Conservation (phyloP, 2,329 filamentous ascomycete genomes). For the Xylariaceae sp. region DNA sequence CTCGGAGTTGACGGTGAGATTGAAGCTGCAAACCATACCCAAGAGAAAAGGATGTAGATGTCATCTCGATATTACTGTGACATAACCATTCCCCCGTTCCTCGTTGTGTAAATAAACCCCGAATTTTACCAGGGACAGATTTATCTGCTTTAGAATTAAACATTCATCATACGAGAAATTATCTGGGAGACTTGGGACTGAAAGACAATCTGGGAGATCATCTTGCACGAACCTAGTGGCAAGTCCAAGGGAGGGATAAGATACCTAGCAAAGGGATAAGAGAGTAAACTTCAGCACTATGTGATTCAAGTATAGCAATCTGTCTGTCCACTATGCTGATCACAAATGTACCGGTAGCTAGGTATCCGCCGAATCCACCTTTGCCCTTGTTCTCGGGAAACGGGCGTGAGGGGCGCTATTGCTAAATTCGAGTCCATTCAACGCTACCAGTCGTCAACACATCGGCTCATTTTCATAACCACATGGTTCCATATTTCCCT, state of each 20-base stretch:
- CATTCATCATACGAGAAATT: background rate
- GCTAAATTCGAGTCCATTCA: background rate
- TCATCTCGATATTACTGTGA: background rate
- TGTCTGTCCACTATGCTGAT: background rate
- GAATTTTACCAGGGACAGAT: slow-evolving; percentile 1
- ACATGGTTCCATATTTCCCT: background rate
- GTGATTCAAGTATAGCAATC: background rate
- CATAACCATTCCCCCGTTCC: slow-evolving; percentile 7
- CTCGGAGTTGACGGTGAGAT: too few species aligned
- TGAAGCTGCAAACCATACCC: background rate
- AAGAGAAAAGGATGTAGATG: background rate
- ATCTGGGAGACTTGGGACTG: background rate
- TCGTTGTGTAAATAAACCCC: slow-evolving; percentile 5
- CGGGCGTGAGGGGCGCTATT: background rate
- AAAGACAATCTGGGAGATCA: background rate
- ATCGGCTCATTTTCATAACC: background rate
- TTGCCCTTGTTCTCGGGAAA: background rate
- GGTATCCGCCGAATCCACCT: background rate
- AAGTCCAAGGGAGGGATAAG: background rate
- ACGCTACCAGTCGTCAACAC: background rate
- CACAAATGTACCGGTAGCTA: too few species aligned
- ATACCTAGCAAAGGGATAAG: background rate
- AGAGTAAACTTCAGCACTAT: background rate
- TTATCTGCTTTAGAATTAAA: background rate
- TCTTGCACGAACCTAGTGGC: background rate